Evolutionary conservation across 1,139 yeast species (phyloP), one percentile per base, ranked within the genome.

Genomic region (Geotrichum bryndzae): DNA sequence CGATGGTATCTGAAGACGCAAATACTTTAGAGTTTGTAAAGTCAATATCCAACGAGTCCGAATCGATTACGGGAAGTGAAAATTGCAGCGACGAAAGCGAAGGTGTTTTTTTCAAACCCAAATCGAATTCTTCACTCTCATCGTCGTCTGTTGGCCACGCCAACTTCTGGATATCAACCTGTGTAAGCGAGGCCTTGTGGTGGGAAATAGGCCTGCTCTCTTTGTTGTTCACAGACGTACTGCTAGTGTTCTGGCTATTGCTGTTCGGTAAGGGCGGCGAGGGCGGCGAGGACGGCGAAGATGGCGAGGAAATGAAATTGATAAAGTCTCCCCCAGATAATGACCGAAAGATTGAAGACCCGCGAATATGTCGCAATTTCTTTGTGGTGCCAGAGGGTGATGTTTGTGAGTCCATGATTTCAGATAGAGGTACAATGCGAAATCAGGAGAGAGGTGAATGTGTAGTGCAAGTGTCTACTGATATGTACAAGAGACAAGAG

Each of bases 321-420:
- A 35, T 23, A 5, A 10, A n/a, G 11, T 31, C 25, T 7, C 33
- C 62, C 4, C 62, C 59, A 27, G 62, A 60, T 29, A 60, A 60
- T 6, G 62, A 60, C 29, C 57, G 41, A 48, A 60, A 60, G 13
- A 60, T 10, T 11, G 62, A 60, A 46, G 55, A 53, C 7, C 57
- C 46, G 8, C 62, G 53, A 7, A 33, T 13, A 29, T 58, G 60
- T 45, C 54, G 53, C 8, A 50, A 31, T 22, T 48, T 58, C 29
- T 51, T 57, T 23, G 27, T 50, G 7, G 18, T 8, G 29, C 27
- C 52, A 27, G 27, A 13, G 11, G 52, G n/a, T 10, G 52, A 23
- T n/a, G 23, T 46, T 3, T 13, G 11, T 8, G 51, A 27, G n/a
- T 50, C 31, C 31, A 25, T 50, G 52, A 50, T 23, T 50, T 15